phyloP scores from a whole-genome alignment of 2,329 filamentous ascomycete genomes.

The Myotisia sp. region DNA sequence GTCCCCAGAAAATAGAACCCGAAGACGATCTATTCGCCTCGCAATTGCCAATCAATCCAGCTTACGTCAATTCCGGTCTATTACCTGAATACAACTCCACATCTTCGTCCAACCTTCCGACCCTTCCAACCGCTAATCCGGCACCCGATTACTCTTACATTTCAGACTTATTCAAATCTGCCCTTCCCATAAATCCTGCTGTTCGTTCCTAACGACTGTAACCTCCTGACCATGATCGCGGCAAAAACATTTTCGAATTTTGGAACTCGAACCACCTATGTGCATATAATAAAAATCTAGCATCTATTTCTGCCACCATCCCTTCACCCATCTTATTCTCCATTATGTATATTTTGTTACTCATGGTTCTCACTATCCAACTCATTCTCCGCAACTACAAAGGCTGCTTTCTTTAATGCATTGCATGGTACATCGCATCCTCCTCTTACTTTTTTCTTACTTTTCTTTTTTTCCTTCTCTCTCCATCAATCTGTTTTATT shows the following conservation, averaged over 20 bases:
- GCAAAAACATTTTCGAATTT: slow-evolving; percentile 4
- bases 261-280: slow-evolving; percentile 3
- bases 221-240: not conserved
- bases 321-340: too few relatives aligned
- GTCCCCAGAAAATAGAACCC: not conserved
- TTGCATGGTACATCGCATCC: slow-evolving; percentile 1
- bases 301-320: too few relatives aligned
- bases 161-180: slow-evolving; percentile 18
- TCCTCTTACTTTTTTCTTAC: slow-evolving; percentile 2
- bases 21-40: slow-evolving; percentile 5
- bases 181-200: slow-evolving; percentile 13
- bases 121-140: not conserved
- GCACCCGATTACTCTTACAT: not conserved
- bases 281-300: too few relatives aligned
- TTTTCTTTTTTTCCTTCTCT: slow-evolving; percentile 2
- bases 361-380: slow-evolving; percentile 3
- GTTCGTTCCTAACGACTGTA: slow-evolving; percentile 2
- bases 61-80: not conserved
- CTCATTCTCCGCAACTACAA: too few relatives aligned
- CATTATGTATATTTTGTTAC: too few relatives aligned
- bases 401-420: too few relatives aligned
- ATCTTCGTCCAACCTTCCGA: not conserved
- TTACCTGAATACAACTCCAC: not conserved
- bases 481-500: slow-evolving; percentile 3
- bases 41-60: slow-evolving; percentile 6